Evolutionary conservation across 768 basidiomycete genomes (phyloP), one percentile per base, ranked within the genome.

Genomic region (Amanita muscaria): DNA sequence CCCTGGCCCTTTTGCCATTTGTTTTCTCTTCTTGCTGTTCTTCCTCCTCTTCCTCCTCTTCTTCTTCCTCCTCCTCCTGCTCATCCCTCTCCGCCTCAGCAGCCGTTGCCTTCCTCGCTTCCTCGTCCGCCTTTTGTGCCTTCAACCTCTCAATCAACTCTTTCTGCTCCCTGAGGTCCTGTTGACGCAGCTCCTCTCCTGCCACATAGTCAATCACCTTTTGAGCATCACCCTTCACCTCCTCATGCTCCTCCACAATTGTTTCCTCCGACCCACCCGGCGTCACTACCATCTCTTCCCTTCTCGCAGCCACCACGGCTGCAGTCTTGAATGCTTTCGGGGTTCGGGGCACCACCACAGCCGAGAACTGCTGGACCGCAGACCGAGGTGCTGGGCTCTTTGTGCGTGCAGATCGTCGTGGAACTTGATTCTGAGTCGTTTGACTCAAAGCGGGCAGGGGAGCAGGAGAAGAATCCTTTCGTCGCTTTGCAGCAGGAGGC

Each of bases 101-200:
- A 53, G 62, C 33, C 54, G 53, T 47, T 42, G 55, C 55, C 33
- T 55, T 44, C 49, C 58, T 42, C 33, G 57, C 49, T 34, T 58
- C 63, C 7, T 73, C n/a, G n/a, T n/a, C n/a, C n/a, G n/a, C 74
- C 15, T 82, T 69, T 59, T 83, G 71, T 1, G 74, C 74, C 56
- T 85, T 88, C 50, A 93, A 61, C 41, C 74, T 71, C 31, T 76
- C 72, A 40, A 92, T 87, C 56, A 93, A 60, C 54, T 78, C 79
- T 61, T 78, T 77, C 63, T 90, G 86, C 55, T 89, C 87, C 24
- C 67, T 69, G 33, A 93, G 72, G 59, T 90, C 88, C 53, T 81
- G 70, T 30, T 77, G 69, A 5, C 72, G 74, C 57, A 86, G 70
- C 54, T 80, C 76, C 16, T 76, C 70, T 23, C 73, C 77, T 1